Conservation (phyloP, 768 basidiomycete genomes). For the Nevesoporus exiguus region DNA sequence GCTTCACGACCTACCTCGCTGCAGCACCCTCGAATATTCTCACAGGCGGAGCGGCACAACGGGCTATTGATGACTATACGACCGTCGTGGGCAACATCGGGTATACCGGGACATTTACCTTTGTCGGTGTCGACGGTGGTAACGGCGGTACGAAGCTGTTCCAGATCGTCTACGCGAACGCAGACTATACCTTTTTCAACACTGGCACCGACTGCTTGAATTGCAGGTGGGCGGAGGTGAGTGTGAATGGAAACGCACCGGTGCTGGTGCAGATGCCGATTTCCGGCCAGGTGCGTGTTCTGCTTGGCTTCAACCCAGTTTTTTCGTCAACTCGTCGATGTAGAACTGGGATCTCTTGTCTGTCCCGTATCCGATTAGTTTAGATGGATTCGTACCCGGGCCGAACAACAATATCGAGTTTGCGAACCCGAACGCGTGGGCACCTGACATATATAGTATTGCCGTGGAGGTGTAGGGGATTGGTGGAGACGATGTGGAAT, state of each 20-base stretch:
- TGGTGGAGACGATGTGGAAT: no score
- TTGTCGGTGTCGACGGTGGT: constrained; percentile 8
- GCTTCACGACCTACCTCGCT: not conserved
- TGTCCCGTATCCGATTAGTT: constrained; percentile 1
- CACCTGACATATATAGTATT: constrained; percentile 6
- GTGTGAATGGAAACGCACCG: constrained; percentile 1
- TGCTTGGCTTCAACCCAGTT: not conserved
- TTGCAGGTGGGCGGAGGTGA: constrained; percentile 6
- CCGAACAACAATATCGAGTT: constrained; percentile 1
- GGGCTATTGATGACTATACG: not conserved
- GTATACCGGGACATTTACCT: constrained; percentile 1
- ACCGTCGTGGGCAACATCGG: not conserved
- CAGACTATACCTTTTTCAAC: not conserved
- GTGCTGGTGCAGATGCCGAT: constrained; percentile 9
- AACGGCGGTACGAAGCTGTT: no score
- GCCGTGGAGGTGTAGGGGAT: not conserved
- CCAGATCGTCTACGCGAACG: no score
- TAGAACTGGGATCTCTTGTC: constrained; percentile 5
- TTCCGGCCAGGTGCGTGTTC: constrained; percentile 3
- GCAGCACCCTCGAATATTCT: not conserved
- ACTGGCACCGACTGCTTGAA: constrained; percentile 4
- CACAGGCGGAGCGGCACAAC: not conserved
- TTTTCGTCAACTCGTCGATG: not conserved
- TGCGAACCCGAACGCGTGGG: constrained; percentile 2
- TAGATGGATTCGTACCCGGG: constrained; percentile 11